Evolutionary conservation across 108 stramenopile species (phyloP), one percentile per base, ranked within the genome.

Genomic region (Chaetoceros tenuissimus): DNA sequence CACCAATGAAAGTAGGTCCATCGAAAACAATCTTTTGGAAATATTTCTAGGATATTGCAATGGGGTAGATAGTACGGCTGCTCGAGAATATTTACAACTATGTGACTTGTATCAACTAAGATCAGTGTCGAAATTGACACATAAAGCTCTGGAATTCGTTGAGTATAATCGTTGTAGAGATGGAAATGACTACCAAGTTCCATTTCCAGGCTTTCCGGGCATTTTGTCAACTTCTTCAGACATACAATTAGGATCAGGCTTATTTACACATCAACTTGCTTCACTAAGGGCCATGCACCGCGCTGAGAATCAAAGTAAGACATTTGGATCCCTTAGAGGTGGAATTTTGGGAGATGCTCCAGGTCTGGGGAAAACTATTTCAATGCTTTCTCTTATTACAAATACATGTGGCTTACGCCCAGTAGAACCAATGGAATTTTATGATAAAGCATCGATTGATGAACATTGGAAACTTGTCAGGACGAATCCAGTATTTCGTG

Each of bases 261-360:
- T 81, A 25, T 81, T 78, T 53, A 31, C 49, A 0, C 80, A 81
- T 59, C 80, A 81, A 46, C 63, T 81, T 26, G 73, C 80, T 5
- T 62, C 59, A 19, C 52, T 81, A 23, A 24, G 48, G 24, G 77
- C 80, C 17, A 81, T 81, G 80, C 69, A 72, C 34, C 30, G 57
- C 19, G 62, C 71, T 2, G 80, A 81, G 49, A 72, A 74, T 45
- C 19, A 46, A 21, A 63, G 34, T 17, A 48, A 27, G 1, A 5
- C 31, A 20, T 81, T 73, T 51, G 77, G 77, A 16, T 62, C 74
- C 1, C 54, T 92, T 3, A 29, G 87, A 8, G 90, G 90, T 3
- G 90, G 90, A 0, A 67, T 92, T 28, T 63, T 92, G 26, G 85
- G 79, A 24, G 90, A 92, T 64, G 87, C 85, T 31, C 90, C 90